Evolutionary conservation across 2,329 filamentous ascomycete species (phyloP), one percentile per base, ranked within the genome.

Genomic region (Pseudocercospora vitis): DNA sequence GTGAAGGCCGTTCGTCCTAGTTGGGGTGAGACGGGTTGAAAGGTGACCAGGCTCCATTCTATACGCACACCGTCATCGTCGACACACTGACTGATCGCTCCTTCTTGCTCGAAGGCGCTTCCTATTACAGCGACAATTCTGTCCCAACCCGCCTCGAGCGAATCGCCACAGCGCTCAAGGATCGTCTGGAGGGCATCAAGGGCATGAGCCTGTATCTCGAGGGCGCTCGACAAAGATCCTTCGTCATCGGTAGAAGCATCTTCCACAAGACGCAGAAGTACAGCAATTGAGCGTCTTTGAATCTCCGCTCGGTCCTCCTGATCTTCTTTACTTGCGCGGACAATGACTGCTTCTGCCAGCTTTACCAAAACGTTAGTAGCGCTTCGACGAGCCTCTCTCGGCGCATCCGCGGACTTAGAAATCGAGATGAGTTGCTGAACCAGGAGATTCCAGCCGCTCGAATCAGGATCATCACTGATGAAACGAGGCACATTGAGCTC

Each of bases 161-260:
- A 85, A 67, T 99, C 91, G 7, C 92, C 94, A 63, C 87, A 92
- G 58, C 91, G 87, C 66, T 97, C 92, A 1, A 99, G 78, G 16
- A 96, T 26, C 90, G 75, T 12, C 86, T 83, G 58, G 76, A 79
- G 52, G 80, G 82, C 42, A 89, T 76, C 12, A 2, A 96, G 76
- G 9, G 92, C 78, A 40, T 86, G 83, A n/a, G 82, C 75, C 67
- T 95, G 90, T 14, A 94, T 82, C 8, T 78, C 74, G 28, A 70
- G 55, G 39, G 70, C 68, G 0, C 61, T 56, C n/a, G 49, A 52
- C 6, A 60, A 64, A 1, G 65, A 56, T 9, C 67, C 62, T 7
- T 59, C 60, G 14, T 64, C 60, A 47, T 67, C 59, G 4, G 11
- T 11, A 11, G 31, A 67, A 1, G 68, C 61, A 14, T 60, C 60